Evolutionary conservation across 1,139 yeast genomes (phyloP).

Genomic region (Taiozyma onychis): DNA sequence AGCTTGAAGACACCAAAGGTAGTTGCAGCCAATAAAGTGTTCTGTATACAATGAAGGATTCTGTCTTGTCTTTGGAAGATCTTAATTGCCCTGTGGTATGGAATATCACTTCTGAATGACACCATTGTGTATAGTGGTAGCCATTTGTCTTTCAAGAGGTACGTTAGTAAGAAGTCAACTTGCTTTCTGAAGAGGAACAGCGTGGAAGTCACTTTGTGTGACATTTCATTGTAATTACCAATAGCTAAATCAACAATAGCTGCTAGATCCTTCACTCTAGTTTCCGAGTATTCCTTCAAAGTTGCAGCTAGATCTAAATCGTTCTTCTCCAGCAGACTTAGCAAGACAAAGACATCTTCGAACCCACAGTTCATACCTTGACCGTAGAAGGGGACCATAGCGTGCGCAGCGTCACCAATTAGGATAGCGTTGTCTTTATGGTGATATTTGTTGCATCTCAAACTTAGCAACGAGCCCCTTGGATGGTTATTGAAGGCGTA

Average conservation of each 20-base stretch:
- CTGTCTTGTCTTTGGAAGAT: slow-evolving; percentile 45
- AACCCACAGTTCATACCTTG: slow-evolving; percentile 98
- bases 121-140: slow-evolving; percentile 90
- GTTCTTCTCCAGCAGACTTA: slow-evolving; percentile 46
- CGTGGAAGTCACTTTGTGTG: slow-evolving; percentile 68
- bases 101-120: slow-evolving; percentile 77
- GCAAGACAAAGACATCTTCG: slow-evolving; percentile 74
- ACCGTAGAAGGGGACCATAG: slow-evolving; percentile 96
- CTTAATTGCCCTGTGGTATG: slow-evolving; percentile 67
- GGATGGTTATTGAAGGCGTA: slow-evolving; percentile 58
- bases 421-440: slow-evolving; percentile 58
- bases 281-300: slow-evolving; percentile 49
- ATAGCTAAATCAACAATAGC: slow-evolving; percentile 78
- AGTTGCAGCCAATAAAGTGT: neutral
- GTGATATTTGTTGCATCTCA: slow-evolving; percentile 65
- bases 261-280: slow-evolving; percentile 59
- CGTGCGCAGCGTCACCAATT: slow-evolving; percentile 92
- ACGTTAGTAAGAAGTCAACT: slow-evolving; percentile 62
- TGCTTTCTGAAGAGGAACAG: slow-evolving; percentile 60
- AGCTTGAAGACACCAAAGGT: neutral
- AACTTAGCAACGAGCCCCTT: slow-evolving; percentile 69
- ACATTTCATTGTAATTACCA: slow-evolving; percentile 84
- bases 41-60: slow-evolving; percentile 26
- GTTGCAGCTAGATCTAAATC: slow-evolving; percentile 40
- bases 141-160: slow-evolving; percentile 56